These are phyloP conservation scores for Pseudonitzschia pungens DNA, from an alignment of 108 stramenopile species.

Conservation along the genomic window DNA sequence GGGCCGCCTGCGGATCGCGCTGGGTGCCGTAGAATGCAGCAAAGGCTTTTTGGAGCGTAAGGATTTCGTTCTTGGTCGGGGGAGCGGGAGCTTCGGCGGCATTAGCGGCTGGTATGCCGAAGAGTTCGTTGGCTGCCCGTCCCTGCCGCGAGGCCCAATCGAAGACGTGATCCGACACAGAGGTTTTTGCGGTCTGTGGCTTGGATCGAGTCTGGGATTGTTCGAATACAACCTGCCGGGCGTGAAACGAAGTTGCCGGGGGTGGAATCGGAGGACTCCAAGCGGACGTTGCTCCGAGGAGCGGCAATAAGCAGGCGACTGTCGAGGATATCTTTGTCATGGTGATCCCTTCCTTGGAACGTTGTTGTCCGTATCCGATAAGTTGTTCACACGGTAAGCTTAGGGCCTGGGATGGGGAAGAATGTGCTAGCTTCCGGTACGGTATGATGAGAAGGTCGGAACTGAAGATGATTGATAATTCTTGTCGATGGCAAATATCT, in stretches of 20 bases:
- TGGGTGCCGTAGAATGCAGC: conserved; percentile 49
- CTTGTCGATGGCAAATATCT: too few relatives aligned
- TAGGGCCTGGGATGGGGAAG: too few relatives aligned
- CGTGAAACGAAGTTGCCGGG: background rate
- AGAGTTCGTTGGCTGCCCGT: background rate
- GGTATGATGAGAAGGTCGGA: too few relatives aligned
- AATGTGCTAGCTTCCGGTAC: too few relatives aligned
- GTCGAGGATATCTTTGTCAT: background rate
- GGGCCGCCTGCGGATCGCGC: conserved; percentile 41
- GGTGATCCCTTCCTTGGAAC: too few relatives aligned
- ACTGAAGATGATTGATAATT: too few relatives aligned
- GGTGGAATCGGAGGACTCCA: background rate
- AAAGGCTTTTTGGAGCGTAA: conserved; percentile 61
- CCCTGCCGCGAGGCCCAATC: background rate
- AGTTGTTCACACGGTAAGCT: too few relatives aligned
- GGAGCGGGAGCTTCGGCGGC: conserved; percentile 21
- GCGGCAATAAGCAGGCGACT: background rate
- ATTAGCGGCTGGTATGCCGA: conserved; percentile 12
- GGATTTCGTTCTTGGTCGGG: conserved; percentile 63
- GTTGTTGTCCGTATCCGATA: too few relatives aligned
- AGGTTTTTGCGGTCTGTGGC: too few relatives aligned
- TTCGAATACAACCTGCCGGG: background rate
- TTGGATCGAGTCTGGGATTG: background rate
- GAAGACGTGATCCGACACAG: background rate
- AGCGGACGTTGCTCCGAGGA: background rate